Base-by-base conservation (phyloP, 2,329 filamentous ascomycete species). In the Nemania serpens region DNA sequence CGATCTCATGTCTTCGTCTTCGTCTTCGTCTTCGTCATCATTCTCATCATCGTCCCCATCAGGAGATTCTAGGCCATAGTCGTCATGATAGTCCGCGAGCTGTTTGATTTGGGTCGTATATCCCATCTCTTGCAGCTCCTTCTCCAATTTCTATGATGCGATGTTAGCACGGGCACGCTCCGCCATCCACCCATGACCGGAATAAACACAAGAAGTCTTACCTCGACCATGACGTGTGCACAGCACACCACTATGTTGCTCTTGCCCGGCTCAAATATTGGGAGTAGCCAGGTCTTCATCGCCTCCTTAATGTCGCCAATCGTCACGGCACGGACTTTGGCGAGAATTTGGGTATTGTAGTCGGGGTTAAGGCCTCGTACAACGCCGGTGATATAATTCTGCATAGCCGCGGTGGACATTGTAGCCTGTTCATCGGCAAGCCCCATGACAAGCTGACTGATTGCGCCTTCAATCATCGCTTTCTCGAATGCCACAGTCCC, bases 351-450 rank as follows among this genome's bases (percentile, higher is more conserved):
- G 69, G 89, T 86, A 69, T 88, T 91, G 81, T 92, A 97, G 51
- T 93, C 90, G 59, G 87, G 87, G 4, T 88, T 85, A 34, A 97
- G 80, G 1, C 86, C 88, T 13, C 89, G 84, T 50, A 98, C 84
- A 5, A 96, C 93, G 59, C 91, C 86, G 61, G 90, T 86, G 11
- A 93, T 82, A 75, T 96, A 99, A 71, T 91, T 94, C 68, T 90
- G 87, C 71, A 89, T 84, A 0, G 93, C 95, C 0, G 95, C 93
- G 45, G 84, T 86, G 6, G 88, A 85, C 83, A 96, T 91, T 0
- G 91, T 97, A 2, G 90, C 84, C 75, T 97, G 92, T 71, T 96
- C 91, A 68, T 97, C 91, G 1, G 93, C 95, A 72, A 96, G 90
- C 52, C 82, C 83, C 63, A 93, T 88, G 36, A 99, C 92, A 59